Evolutionary conservation across 495 filamentous ascomycete species (phyloP), one percentile per base, ranked within the genome.

Genomic region (Annulohypoxylon maeteangense): DNA sequence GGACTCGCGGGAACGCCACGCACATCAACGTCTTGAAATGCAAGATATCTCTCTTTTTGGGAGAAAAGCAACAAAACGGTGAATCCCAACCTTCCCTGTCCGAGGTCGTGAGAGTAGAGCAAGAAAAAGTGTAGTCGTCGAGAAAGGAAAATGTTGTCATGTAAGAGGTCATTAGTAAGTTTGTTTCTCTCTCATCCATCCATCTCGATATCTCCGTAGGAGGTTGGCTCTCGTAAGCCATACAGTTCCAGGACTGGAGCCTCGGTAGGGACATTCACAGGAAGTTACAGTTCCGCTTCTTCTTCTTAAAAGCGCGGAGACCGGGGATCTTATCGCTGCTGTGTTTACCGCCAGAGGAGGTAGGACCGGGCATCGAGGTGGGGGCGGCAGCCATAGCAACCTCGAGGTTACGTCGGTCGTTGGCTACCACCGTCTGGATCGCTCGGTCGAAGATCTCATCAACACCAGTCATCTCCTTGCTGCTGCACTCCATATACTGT

Each of bases 401-500:
- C 76, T 85, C 83, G 76, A 84, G 73, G 69, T 79, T 82, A 73
- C 82, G 82, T 66, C 82, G 65, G 68, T 90, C 89, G 76, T 90
- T 90, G 51, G 87, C 87, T 23, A 98, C 91, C 12, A 94, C 93
- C 51, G 90, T 93, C 71, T 93, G 90, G 75, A 99, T 93, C 12
- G 95, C 95, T 44, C 87, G 82, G 71, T 93, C 89, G 78, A 99
- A 99, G 72, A 99, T 94, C 68, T 97, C 94, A 75, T 98, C 92
- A 29, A 99, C 94, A 55, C 95, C 95, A 36, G 82, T 87, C 92
- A 95, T 94, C 81, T 98, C 96, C 81, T 98, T 98, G 81, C 91
- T 94, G 74, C 93, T 97, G 87, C 95, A 99, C 82, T 99, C 95
- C 83, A 97, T 93, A 81, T 99, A 99, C 55, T 89, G 87, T 27